phyloP scores from a whole-genome alignment of 768 basidiomycete species.

The Tricholoma furcatifolium region DNA sequence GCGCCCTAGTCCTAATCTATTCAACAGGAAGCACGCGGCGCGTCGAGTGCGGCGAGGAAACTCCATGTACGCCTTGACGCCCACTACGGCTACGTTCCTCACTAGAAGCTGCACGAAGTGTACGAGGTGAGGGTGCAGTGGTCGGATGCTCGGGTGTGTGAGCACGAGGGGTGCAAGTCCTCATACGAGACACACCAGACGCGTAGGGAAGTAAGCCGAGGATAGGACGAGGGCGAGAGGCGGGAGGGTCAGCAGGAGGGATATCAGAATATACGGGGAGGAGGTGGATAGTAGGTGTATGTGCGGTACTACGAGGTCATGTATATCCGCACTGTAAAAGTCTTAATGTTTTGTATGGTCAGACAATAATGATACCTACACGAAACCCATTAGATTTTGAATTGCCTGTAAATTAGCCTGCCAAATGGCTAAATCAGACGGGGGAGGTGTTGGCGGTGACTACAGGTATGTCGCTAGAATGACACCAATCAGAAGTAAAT shows the following conservation, averaged over 20 bases:
- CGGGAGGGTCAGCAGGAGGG: slow-evolving; percentile 46
- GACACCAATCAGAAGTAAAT: slow-evolving; percentile 56
- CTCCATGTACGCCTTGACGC: too few species aligned
- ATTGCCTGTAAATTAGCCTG: slow-evolving; percentile 86
- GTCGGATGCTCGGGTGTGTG: slow-evolving; percentile 15
- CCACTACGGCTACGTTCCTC: not conserved
- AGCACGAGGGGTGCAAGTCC: slow-evolving; percentile 15
- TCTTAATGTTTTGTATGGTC: not conserved
- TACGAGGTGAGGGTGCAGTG: slow-evolving; percentile 7
- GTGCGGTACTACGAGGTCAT: slow-evolving; percentile 53
- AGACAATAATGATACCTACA: slow-evolving; percentile 49
- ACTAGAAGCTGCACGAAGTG: not conserved
- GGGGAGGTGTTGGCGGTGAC: slow-evolving; percentile 27
- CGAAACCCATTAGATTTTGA: slow-evolving; percentile 86
- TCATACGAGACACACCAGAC: slow-evolving; percentile 42
- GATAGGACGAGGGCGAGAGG: slow-evolving; percentile 48
- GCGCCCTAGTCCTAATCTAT: too few species aligned
- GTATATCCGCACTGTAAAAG: slow-evolving; percentile 53
- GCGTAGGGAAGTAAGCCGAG: slow-evolving; percentile 47
- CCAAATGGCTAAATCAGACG: slow-evolving; percentile 70
- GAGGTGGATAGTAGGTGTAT: slow-evolving; percentile 53
- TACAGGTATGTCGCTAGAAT: slow-evolving; percentile 68
- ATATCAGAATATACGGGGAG: slow-evolving; percentile 54
- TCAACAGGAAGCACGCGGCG: too few species aligned
- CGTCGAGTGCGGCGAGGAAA: too few species aligned